Evolutionary conservation across 2,329 filamentous ascomycete genomes (phyloP), one percentile per base, ranked within the genome.

Genomic region (Beauveria sp.): DNA sequence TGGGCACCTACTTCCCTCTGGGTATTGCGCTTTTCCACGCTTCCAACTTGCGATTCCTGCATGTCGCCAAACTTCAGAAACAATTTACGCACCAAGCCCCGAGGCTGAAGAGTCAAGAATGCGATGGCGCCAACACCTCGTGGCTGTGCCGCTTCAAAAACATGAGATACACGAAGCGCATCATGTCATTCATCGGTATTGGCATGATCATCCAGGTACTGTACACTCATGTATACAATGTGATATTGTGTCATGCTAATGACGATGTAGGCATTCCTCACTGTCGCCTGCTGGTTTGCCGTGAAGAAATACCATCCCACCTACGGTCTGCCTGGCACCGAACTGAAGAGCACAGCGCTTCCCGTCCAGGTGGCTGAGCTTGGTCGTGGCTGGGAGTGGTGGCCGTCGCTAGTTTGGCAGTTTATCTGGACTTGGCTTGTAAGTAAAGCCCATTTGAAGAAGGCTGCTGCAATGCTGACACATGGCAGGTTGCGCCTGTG

Each of bases 1-100:
- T 86, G 83, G 82, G 80, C 45, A 77, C 80, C 56, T 83, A 81
- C 69, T 75, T 86, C 3, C 83, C 83, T 1, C 73, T 83, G 18
- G 83, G 83, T 2, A 80, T 86, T 46, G 83, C 82, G 3, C 69
- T 85, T 5, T 86, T 85, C 68, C 83, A 85, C 64, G 83, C 80
- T 20, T 80, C 79, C 58, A 83, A 84, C 67, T 75, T 72, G 55
- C 79, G 81, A 24, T 79, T 85, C 56, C 73, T 83, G 12, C 73
- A 80, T 62, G 73, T 83, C 43, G 81, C 80, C 54, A 76, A 75
- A 64, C 66, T 77, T 20, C 82, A 84, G 69, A 78, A 76, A 65
- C 74, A 75, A 66, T 79, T 68, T 56, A 69, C 71, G 3, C 62
- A 68, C 28, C 64, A 66, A 4, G 63, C 59, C 16, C 49, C 62